Evolutionary conservation across 306 rosid species (phyloP), one percentile per base, ranked within the genome.

Genomic region (Prunus salicina): DNA sequence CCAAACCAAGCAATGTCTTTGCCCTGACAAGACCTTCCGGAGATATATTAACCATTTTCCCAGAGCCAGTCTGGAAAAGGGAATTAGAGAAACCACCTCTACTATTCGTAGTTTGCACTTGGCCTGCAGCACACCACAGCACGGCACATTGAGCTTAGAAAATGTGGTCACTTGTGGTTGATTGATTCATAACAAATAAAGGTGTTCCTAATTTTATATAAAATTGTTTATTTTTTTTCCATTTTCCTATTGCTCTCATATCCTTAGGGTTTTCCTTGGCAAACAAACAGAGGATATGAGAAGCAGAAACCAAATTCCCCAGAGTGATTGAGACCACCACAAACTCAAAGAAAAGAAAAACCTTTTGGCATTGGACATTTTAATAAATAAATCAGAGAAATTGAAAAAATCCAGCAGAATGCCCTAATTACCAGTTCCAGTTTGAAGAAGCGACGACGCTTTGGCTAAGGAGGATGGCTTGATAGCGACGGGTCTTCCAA

Each of bases 21-120:
- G 98, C 98, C 81, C 89, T 81, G 46, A 80, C 70, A 20, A 94
- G 71, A 78, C 93, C 90, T 5, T 74, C 81, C 20, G 96, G 71
- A 78, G 97, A 90, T 77, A 94, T 81, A 52, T 85, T 84, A 46
- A 91, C 98, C 58, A 20, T 49, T 82, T 87, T 94, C 66, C 98
- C 95, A 12, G 98, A 87, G 8, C 89, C 96, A 1, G 97, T 94
- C 77, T 78, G 88, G 66, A 91, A 94, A 78, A 90, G 86, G 45
- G 95, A 90, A 85, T 88, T 87, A 34, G 93, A 74, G 71, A 89
- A 84, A 71, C 71, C 73, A 77, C 68, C 75, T 78, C 60, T 69
- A 70, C 76, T 70, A 72, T 72, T 86, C 12, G 49, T 68, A 16
- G 70, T 81, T 38, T 74, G 65, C 81, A 78, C 86, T 81, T 80